Conservation (phyloP, 2,329 filamentous ascomycete genomes). For the Colletotrichum salicis region DNA sequence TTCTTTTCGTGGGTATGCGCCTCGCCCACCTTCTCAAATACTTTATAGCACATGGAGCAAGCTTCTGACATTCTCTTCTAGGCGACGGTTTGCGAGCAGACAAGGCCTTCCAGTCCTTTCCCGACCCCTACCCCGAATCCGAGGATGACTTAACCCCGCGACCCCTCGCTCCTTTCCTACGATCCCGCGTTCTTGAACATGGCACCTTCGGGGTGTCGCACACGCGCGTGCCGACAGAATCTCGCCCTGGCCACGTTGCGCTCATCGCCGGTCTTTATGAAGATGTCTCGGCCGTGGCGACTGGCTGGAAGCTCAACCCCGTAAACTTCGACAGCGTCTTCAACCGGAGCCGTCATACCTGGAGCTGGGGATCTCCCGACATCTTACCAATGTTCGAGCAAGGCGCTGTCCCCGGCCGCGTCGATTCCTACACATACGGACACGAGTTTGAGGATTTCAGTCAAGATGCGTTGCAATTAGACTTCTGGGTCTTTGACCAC, state of each 20-base stretch:
- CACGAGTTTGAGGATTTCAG: conserved; percentile 92
- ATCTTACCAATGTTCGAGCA: conserved; percentile 97
- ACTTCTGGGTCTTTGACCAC: conserved; percentile 95
- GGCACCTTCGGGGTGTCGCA: conserved; percentile 98
- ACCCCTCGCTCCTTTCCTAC: conserved; percentile 89
- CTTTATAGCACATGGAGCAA: neutral
- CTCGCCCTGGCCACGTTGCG: conserved; percentile 93
- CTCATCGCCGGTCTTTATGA: conserved; percentile 97
- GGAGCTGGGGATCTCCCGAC: conserved; percentile 99
- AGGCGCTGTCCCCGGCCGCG: conserved; percentile 86
- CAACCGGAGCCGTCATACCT: conserved; percentile 95
- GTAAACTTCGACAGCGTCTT: conserved; percentile 99
- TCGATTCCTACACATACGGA: conserved; percentile 87
- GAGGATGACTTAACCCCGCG: conserved; percentile 76
- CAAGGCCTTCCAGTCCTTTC: conserved; percentile 95
- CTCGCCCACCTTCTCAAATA: neutral
- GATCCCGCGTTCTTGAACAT: conserved; percentile 86
- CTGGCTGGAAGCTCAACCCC: conserved; percentile 97
- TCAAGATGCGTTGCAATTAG: conserved; percentile 80
- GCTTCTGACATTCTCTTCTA: conserved; percentile 42
- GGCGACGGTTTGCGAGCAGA: conserved; percentile 95
- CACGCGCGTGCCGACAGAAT: conserved; percentile 96
- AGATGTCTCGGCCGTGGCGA: conserved; percentile 96
- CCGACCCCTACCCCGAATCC: conserved; percentile 80
- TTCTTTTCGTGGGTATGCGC: conserved; percentile 85